Base-by-base conservation (phyloP, 2,329 filamentous ascomycete genomes). In the Cladosporium sp. region DNA sequence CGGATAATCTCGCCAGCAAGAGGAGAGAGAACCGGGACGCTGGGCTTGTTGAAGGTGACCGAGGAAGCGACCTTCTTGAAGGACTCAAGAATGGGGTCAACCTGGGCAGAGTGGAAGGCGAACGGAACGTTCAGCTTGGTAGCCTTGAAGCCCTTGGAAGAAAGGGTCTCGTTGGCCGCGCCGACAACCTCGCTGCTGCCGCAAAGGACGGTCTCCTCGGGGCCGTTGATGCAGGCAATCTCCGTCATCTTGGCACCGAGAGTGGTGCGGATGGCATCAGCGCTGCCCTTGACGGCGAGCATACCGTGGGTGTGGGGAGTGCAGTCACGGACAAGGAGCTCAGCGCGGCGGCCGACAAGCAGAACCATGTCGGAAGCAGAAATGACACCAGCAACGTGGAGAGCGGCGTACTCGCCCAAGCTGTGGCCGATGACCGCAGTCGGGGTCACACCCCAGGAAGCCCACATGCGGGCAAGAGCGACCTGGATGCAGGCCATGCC, bases 141-240 rank as follows among this genome's bases (percentile, higher is more conserved):
- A 53, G 76, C 77, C 67, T 84, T 84, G 68, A 82, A 77, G 1
- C 79, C 79, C 50, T 75, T 71, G 6, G 68, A 65, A 12, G 72
- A 65, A 3, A 86, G 72, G 24, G 72, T 61, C 7, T 77, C 67
- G 52, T 67, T 74, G 13, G 83, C 71, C 3, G 72, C 71, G 52
- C 80, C 73, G 48, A 87, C 80, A 54, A 84, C 75, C 34, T 82
- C 73, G 43, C 80, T 77, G 49, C 76, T 77, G 13, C 80, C 80
- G 54, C 80, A 81, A n/a, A 93, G 73, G 2, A 93, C 89, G 8
- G 84, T 90, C 64, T 89, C 86, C 44, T 81, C 75, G 0, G 84
- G 83, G 0, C 85, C 82, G 59, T 95, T 95, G 64, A 89, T 79
- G 71, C 89, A 93, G 13, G 88, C 85, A 54, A 83, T 69, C 58